Conservation (phyloP, 805 yeast genomes). For the Cyberlindnera mrakii region DNA sequence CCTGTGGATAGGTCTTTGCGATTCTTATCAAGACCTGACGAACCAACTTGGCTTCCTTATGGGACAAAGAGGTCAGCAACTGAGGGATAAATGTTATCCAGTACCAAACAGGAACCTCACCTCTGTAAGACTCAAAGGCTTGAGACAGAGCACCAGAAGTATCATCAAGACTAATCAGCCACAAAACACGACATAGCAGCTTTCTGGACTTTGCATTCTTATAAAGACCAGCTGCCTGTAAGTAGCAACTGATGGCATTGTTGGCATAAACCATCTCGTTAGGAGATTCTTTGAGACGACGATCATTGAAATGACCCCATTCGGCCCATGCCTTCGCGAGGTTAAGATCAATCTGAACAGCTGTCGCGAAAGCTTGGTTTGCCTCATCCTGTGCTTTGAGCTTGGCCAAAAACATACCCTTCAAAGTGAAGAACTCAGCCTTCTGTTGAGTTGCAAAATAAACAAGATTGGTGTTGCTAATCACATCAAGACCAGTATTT, state of each 20-base stretch:
- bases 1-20: conserved; percentile 96
- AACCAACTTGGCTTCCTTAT: conserved; percentile 84
- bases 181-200: conserved; percentile 79
- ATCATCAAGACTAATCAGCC: conserved; percentile 92
- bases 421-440: conserved; percentile 94
- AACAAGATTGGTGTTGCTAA: conserved; percentile 90
- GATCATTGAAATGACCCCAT: conserved; percentile 96
- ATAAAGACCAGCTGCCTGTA: conserved; percentile 96
- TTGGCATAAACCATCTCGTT: conserved; percentile 78
- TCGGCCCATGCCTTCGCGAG: conserved; percentile 99
- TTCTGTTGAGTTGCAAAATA: conserved; percentile 97
- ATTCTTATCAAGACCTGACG: conserved; percentile 83
- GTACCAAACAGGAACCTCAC: conserved; percentile 98
- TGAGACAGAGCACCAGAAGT: conserved; percentile 70
- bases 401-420: conserved; percentile 96
- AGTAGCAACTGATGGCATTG: conserved; percentile 90
- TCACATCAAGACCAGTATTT: conserved; percentile 93
- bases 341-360: conserved; percentile 91
- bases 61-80: conserved; percentile 80
- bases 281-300: conserved; percentile 77
- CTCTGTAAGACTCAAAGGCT: conserved; percentile 87
- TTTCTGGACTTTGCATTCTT: conserved; percentile 88
- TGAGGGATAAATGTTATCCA: conserved; percentile 98
- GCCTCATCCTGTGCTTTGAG: conserved; percentile 90
- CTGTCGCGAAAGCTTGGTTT: conserved; percentile 95